phyloP scores from a whole-genome alignment of 1,284 basidiomycete species.

The Ustilago tritici region DNA sequence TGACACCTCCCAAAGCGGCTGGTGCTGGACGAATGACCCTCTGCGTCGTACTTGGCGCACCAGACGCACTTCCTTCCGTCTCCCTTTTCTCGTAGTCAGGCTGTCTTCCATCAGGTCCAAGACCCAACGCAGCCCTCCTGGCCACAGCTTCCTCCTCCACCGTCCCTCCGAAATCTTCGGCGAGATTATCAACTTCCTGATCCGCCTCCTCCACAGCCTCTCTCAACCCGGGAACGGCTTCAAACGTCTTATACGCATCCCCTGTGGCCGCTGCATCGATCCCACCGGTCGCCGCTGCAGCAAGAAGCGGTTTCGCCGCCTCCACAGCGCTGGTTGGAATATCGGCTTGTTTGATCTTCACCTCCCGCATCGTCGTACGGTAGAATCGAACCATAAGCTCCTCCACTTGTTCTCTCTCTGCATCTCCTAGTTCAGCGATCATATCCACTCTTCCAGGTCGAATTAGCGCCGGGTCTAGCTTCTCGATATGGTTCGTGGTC shows the following conservation, averaged over 20 bases:
- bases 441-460: slow-evolving; percentile 94
- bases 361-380: slow-evolving; percentile 51
- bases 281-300: slow-evolving; percentile 14
- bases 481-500: slow-evolving; percentile 91
- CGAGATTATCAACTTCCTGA: slow-evolving; percentile 29
- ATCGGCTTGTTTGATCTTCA: slow-evolving; percentile 24
- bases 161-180: slow-evolving; percentile 30
- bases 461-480: slow-evolving; percentile 85
- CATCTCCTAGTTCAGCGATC: slow-evolving; percentile 86
- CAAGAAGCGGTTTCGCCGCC: slow-evolving; percentile 28
- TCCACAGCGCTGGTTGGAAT: slow-evolving; percentile 20
- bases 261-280: slow-evolving; percentile 6
- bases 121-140: slow-evolving; percentile 37
- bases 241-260: slow-evolving; percentile 30
- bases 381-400: slow-evolving; percentile 90
- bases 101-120: slow-evolving; percentile 40
- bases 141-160: slow-evolving; percentile 44
- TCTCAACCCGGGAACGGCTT: slow-evolving; percentile 28
- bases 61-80: not conserved
- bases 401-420: slow-evolving; percentile 82
- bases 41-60: slow-evolving; percentile 8
- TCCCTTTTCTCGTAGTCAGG: not conserved
- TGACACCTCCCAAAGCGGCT: slow-evolving; percentile 66
- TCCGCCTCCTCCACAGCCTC: slow-evolving; percentile 32
- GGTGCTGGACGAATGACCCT: slow-evolving; percentile 34